Conservation (phyloP, 192 early-diverging fungal species). For the Globomyces pollinis-pini region DNA sequence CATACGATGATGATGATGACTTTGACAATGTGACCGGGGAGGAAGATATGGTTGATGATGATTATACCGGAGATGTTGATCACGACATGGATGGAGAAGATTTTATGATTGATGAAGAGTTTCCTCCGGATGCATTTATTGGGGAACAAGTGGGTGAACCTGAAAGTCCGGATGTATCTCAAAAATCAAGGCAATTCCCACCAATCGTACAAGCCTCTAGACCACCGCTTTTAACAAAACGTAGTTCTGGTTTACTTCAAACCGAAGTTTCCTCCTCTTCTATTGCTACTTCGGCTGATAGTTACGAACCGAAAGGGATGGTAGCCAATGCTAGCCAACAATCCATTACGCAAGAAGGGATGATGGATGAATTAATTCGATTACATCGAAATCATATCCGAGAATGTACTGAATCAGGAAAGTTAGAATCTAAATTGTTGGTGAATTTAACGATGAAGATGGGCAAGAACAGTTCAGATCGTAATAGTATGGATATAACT, state of each 20-base stretch:
- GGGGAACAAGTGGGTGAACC: slow-evolving; percentile 19
- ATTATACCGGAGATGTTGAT: slow-evolving; percentile 18
- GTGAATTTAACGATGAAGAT: slow-evolving; percentile 39
- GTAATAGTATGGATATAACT: neutral
- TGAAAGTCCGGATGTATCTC: slow-evolving; percentile 5
- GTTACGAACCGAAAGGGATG: slow-evolving; percentile 9
- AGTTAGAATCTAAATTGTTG: slow-evolving; percentile 39
- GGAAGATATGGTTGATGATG: slow-evolving; percentile 8
- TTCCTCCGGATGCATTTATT: slow-evolving; percentile 26
- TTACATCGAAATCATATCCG: slow-evolving; percentile 41
- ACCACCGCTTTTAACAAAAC: neutral
- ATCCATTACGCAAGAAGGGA: neutral
- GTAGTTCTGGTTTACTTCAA: neutral
- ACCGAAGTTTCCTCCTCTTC: neutral
- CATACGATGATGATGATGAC: slow-evolving; percentile 21
- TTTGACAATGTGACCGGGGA: slow-evolving; percentile 11
- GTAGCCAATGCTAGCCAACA: neutral
- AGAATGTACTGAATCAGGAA: slow-evolving; percentile 35
- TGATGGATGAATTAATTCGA: slow-evolving; percentile 39
- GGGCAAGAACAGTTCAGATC: slow-evolving; percentile 11
- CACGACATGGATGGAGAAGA: slow-evolving; percentile 20
- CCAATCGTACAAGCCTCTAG: neutral
- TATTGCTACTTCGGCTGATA: neutral
- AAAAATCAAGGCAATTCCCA: slow-evolving; percentile 7
- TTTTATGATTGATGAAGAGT: slow-evolving; percentile 32